Percentiles rank a stretch among this genome's conserved stretches.
These are phyloP conservation scores for Abortiporus biennis DNA, from an alignment of 1,284 basidiomycete genomes.

Conservation along the genomic window DNA sequence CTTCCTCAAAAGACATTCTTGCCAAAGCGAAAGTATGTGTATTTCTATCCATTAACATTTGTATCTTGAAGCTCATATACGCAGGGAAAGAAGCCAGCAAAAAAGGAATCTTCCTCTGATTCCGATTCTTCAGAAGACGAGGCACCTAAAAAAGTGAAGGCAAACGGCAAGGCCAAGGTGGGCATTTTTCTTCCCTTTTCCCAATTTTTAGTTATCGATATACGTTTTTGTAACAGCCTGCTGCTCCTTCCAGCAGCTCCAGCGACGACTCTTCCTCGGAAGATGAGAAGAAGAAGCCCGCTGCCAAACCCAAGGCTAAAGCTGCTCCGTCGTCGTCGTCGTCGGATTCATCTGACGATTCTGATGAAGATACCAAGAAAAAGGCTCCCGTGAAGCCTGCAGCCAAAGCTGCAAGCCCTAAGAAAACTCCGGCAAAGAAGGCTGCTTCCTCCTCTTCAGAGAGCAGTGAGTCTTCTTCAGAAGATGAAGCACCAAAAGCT, in stretches of 20 bases:
- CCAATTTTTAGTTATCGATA: no score
- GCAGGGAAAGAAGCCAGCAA: slow-evolving; percentile 25
- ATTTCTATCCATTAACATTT: slow-evolving; percentile 1
- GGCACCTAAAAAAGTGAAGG: neutral
- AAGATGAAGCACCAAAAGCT: slow-evolving; percentile 6
- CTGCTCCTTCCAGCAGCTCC: slow-evolving; percentile 3
- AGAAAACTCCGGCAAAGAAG: slow-evolving; percentile 7
- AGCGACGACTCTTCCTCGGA: slow-evolving; percentile 3
- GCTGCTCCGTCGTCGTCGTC: slow-evolving; percentile 9
- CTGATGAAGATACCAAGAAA: neutral
- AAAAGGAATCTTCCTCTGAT: slow-evolving; percentile 23
- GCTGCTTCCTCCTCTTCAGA: slow-evolving; percentile 9
- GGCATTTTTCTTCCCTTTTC: no score
- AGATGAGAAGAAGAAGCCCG: slow-evolving; percentile 7
- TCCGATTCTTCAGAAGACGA: neutral
- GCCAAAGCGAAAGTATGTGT: slow-evolving; percentile 22
- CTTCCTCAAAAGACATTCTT: slow-evolving; percentile 16
- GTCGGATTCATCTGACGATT: neutral
- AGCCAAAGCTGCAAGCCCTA: slow-evolving; percentile 4
- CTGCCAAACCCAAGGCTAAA: slow-evolving; percentile 12
- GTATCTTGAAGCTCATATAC: no score
- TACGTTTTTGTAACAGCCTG: no score
- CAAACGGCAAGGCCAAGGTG: slow-evolving; percentile 15
- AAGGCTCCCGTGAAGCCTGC: slow-evolving; percentile 1
- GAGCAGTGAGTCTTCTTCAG: slow-evolving; percentile 10